Percentiles rank a stretch among this genome's conserved stretches.
phyloP scores from a whole-genome alignment of 345 rosid genomes.

The sweet orange (Citrus sinensis) region DVS_A1.0 CM039164.1:3652501-3653000 shows the following conservation, averaged over 20 bases:
- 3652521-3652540: background rate
- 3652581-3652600: background rate
- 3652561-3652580: background rate
- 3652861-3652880: background rate
- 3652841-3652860: constrained; percentile 15
- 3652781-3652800: constrained; percentile 73
- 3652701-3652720: background rate
- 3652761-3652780: constrained; percentile 6
- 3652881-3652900: background rate
- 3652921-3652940: background rate
- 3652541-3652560: background rate
- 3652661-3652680: background rate
- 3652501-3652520: background rate
- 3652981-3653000: background rate
- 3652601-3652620: background rate
- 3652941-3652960: background rate
- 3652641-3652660: background rate
- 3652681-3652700: background rate
- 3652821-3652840: constrained; percentile 99
- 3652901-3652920: constrained; percentile 3
- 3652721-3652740: background rate
- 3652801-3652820: constrained; percentile 90
- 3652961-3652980: background rate
- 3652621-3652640: background rate
- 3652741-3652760: background rate